Evolutionary conservation across 192 early-diverging fungal genomes (phyloP).

Genomic region (Coemansia sp.): DNA sequence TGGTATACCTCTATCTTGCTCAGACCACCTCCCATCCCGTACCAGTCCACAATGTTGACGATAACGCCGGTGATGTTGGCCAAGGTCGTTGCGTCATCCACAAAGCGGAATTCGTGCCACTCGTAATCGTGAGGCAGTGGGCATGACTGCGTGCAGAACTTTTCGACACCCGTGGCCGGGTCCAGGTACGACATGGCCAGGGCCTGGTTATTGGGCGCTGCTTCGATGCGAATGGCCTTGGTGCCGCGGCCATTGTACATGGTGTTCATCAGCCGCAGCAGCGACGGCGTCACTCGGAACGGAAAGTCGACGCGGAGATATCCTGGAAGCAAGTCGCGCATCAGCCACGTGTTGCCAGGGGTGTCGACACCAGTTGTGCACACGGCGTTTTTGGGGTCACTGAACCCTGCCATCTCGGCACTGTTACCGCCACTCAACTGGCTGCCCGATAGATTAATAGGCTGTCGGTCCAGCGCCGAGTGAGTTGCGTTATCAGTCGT

Average conservation of each 20-base stretch:
- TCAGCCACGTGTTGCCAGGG: slow-evolving; percentile 58
- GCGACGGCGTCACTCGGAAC: slow-evolving; percentile 52
- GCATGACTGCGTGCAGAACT: slow-evolving; percentile 37
- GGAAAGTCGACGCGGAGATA: slow-evolving; percentile 59
- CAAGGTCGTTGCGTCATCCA: slow-evolving; percentile 38
- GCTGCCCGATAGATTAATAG: slow-evolving; percentile 44
- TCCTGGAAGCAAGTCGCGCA: slow-evolving; percentile 63
- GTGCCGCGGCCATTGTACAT: slow-evolving; percentile 54
- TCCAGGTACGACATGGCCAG: slow-evolving; percentile 62
- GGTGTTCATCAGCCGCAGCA: slow-evolving; percentile 64
- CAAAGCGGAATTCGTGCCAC: slow-evolving; percentile 49
- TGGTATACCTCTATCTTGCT: slow-evolving; percentile 48
- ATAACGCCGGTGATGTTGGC: slow-evolving; percentile 50
- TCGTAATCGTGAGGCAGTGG: slow-evolving; percentile 29
- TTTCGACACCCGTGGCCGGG: slow-evolving; percentile 36
- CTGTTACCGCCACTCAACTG: slow-evolving; percentile 53
- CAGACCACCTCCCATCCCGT: slow-evolving; percentile 50
- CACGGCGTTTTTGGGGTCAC: slow-evolving; percentile 48
- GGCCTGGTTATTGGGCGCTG: slow-evolving; percentile 50
- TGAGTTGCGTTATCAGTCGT: slow-evolving; percentile 60
- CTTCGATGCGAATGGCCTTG: slow-evolving; percentile 60
- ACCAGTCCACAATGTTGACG: slow-evolving; percentile 55
- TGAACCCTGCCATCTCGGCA: slow-evolving; percentile 25
- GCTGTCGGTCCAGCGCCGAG: slow-evolving; percentile 45
- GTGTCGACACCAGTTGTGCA: slow-evolving; percentile 30